A percentile compares a stretch with the other conserved stretches of the same genome.
phyloP scores from a whole-genome alignment of 257 asterid species.

The Solanum paucissectum region DNA sequence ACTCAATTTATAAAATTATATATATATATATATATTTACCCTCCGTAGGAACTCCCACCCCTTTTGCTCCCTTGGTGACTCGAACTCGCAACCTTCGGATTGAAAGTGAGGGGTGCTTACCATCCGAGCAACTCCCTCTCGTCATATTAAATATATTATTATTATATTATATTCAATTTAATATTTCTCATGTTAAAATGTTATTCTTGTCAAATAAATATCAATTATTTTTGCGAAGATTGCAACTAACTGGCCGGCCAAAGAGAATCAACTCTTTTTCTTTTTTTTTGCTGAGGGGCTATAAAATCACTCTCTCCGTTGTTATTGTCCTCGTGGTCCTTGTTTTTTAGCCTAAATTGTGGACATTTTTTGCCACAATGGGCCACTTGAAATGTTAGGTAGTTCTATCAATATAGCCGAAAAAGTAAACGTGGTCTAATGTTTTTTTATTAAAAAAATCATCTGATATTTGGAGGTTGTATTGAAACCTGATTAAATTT shows the following conservation, averaged over 20 bases:
- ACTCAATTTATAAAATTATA: not conserved
- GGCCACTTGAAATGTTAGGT: not conserved
- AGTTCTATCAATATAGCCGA: not conserved
- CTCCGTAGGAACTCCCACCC: no score
- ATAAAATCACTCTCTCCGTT: not conserved
- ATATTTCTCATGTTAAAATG: not conserved
- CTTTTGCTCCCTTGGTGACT: no score
- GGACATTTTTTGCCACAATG: not conserved
- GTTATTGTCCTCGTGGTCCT: not conserved
- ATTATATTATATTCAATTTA: not conserved
- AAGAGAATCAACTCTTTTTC: no score
- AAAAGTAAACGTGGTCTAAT: not conserved
- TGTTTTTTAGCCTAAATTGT: not conserved
- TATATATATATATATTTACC: no score
- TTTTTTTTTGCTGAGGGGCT: not conserved
- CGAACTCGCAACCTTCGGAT: no score
- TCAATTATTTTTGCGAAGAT: not conserved
- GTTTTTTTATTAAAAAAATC: no score
- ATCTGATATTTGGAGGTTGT: no score
- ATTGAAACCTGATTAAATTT: no score
- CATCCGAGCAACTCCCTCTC: no score
- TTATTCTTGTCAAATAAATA: not conserved
- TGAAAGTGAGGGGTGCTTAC: no score
- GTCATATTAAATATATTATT: not conserved
- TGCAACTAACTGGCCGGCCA: not conserved